Conservation (phyloP, 2,329 filamentous ascomycete genomes). For the Colletotrichum sublineola region DNA sequence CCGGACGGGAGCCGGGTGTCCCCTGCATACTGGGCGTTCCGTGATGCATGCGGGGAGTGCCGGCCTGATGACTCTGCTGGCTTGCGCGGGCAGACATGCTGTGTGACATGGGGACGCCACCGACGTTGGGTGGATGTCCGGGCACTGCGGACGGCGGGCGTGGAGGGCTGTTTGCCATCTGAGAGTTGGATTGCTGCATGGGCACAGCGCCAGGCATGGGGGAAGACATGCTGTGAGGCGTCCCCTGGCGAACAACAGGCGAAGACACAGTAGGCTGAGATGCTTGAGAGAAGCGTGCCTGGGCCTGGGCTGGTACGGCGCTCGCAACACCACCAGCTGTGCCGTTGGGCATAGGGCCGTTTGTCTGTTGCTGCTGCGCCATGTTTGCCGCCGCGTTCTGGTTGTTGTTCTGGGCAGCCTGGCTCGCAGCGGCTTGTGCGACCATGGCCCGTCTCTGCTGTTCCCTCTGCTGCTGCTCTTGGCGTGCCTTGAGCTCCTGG, state of each 20-base stretch:
- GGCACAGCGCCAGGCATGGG: slow-evolving; percentile 72
- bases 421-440: slow-evolving; percentile 48
- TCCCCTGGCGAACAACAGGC: slow-evolving; percentile 74
- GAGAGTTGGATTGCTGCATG: slow-evolving; percentile 76
- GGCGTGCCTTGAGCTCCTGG: slow-evolving; percentile 43
- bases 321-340: slow-evolving; percentile 51
- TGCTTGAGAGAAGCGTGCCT: slow-evolving; percentile 67
- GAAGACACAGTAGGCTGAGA: slow-evolving; percentile 76
- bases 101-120: slow-evolving; percentile 69
- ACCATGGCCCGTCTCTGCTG: slow-evolving; percentile 51
- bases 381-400: slow-evolving; percentile 45
- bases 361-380: slow-evolving; percentile 51
- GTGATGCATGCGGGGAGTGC: slow-evolving; percentile 73
- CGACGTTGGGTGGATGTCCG: slow-evolving; percentile 63
- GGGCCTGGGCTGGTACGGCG: slow-evolving; percentile 58
- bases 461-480: slow-evolving; percentile 55
- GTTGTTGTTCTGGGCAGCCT: slow-evolving; percentile 46
- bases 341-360: slow-evolving; percentile 56
- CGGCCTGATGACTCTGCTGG: slow-evolving; percentile 74
- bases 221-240: slow-evolving; percentile 74
- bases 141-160: slow-evolving; percentile 76
- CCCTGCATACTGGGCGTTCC: slow-evolving; percentile 73
- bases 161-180: slow-evolving; percentile 76
- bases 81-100: slow-evolving; percentile 75
- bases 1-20: slow-evolving; percentile 68